A percentile compares a stretch with the other conserved stretches of the same genome.
Conservation (phyloP, 208 protist genomes). For the Trypanosoma cruzi region DNA sequence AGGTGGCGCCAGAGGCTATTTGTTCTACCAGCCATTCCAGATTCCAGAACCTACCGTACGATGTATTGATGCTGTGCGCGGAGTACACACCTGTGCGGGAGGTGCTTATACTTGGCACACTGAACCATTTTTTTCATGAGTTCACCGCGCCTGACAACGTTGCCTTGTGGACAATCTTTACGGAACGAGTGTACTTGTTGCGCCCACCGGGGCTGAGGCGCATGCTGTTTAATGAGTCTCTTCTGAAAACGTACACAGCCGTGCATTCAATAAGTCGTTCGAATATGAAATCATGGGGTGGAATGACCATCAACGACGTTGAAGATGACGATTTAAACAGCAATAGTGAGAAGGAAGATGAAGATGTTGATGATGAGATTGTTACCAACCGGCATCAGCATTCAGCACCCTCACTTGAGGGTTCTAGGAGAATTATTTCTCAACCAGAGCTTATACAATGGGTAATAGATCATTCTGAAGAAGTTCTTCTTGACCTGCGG, state of each 20-base stretch:
- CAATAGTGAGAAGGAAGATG: neutral
- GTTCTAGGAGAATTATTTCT: constrained; percentile 7
- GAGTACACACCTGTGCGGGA: constrained; percentile 28
- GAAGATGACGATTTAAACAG: neutral
- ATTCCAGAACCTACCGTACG: constrained; percentile 27
- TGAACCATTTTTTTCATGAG: constrained; percentile 19
- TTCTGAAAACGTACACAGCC: constrained; percentile 24
- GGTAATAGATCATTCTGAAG: constrained; percentile 28
- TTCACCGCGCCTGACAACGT: constrained; percentile 14
- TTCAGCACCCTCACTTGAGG: neutral
- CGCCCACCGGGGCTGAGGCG: constrained; percentile 15
- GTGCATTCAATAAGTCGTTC: constrained; percentile 12
- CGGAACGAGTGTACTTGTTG: constrained; percentile 25
- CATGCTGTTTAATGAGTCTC: constrained; percentile 23
- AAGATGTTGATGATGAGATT: neutral
- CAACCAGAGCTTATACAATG: constrained; percentile 14
- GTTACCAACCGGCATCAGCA: neutral
- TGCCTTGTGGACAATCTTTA: constrained; percentile 24
- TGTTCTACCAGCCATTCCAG: neutral
- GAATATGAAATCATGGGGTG: neutral
- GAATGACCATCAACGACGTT: neutral
- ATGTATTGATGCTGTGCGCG: constrained; percentile 20
- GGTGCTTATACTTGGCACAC: constrained; percentile 21
- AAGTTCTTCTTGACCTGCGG: constrained; percentile 26
- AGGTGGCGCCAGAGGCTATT: neutral